phyloP scores from a whole-genome alignment of 139 green algal species.

The Yamagishiella unicocca region DNA sequence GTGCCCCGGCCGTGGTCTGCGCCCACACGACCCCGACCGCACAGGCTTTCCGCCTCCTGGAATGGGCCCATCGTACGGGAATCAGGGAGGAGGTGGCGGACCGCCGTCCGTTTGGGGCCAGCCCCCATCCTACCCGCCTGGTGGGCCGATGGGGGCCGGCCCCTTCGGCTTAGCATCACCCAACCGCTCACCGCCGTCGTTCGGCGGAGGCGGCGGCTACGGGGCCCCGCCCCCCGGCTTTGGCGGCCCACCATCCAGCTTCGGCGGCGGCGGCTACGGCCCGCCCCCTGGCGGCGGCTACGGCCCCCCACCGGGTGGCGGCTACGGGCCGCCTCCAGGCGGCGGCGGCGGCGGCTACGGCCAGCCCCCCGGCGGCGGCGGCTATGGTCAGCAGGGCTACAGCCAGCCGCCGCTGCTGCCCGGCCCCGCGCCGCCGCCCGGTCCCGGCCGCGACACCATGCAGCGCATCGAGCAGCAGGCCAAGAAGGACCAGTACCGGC shows the following conservation, averaged over 20 bases:
- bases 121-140: background rate
- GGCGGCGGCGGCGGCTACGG: conserved; percentile 16
- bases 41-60: too few relatives aligned
- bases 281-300: conserved; percentile 1
- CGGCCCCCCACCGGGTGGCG: background rate
- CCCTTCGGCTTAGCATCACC: background rate
- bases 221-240: background rate
- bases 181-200: background rate
- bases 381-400: background rate
- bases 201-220: background rate
- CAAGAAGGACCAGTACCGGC: conserved; percentile 48
- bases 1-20: too few relatives aligned
- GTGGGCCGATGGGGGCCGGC: background rate
- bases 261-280: conserved; percentile 19
- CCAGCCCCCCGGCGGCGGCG: background rate
- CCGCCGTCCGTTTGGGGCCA: background rate
- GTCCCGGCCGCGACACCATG: conserved; percentile 8
- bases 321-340: conserved; percentile 4
- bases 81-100: background rate
- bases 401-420: conserved; percentile 16
- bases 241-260: background rate
- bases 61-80: background rate
- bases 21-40: too few relatives aligned
- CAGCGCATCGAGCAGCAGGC: conserved; percentile 26
- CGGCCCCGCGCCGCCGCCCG: background rate